Base-by-base conservation (phyloP, 345 rosid genomes). In the Moricandia arvensis region DNA sequence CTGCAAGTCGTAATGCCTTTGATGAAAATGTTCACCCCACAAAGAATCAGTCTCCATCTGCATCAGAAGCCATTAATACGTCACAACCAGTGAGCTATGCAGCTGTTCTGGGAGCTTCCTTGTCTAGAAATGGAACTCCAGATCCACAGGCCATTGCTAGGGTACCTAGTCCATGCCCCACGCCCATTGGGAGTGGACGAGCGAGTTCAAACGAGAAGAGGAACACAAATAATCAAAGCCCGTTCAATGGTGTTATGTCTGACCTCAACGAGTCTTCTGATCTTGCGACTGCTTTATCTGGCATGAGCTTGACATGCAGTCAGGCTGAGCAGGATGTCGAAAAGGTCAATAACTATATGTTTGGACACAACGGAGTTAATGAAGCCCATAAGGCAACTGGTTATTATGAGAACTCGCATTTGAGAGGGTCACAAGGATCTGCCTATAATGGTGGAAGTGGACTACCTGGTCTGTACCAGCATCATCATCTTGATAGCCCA, bases 101-200 rank as follows among this genome's bases (percentile, higher is more conserved):
- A 73, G 86, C 94, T 80, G 97, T 80, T 30, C 82, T 93, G 0
- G 97, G 97, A 26, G 47, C 91, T 69, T 84, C 97, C 31, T 69
- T 94, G 81, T 93, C 98, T 34, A 82, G 98, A 72, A 87, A 87
- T 62, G 87, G 85, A 26, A 94, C 98, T 41, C 98, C 98, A 68
- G 98, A 94, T 82, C 89, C 91, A 1, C 96, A 90, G 74, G 85
- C 80, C 68, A 70, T 85, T 54, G 93, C 82, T 43, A 86, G 95
- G 83, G 90, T 86, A 51, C 98, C 97, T 59, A 94, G 98, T 79
- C 98, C 97, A 54, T 85, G 96, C 73, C 86, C 82, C 7, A 85
- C 91, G 6, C 96, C 97, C 26, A 91, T 93, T 74, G 98, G 97
- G 15, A 86, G 86, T 16, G 96, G 88, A 2, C 85, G 98, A 81